Evolutionary conservation across 2,329 filamentous ascomycete species (phyloP).

Genomic region (Colletotrichum sp.): DNA sequence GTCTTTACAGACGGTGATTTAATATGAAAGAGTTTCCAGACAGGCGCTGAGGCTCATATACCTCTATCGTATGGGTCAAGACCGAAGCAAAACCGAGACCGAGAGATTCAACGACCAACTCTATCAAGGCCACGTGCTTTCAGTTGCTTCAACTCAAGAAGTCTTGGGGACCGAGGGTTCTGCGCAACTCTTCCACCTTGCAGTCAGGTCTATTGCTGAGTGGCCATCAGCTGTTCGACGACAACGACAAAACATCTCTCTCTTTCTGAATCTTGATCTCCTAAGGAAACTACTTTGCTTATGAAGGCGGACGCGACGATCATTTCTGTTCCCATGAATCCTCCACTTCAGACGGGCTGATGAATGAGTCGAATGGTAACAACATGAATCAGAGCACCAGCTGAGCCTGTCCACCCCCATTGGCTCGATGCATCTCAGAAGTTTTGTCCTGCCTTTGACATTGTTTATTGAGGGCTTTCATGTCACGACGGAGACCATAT

Average conservation of each 20-base stretch:
- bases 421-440: not conserved
- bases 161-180: not conserved
- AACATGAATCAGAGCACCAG: not conserved
- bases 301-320: rapidly evolving
- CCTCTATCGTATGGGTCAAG: not conserved
- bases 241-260: not conserved
- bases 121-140: not conserved
- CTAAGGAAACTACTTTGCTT: not conserved
- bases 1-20: not conserved
- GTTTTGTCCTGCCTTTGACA: not conserved
- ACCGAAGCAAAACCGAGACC: not conserved
- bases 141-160: not conserved
- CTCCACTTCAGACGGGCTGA: not conserved
- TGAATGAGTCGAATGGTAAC: not conserved
- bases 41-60: not conserved
- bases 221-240: not conserved
- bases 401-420: not conserved
- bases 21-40: not conserved
- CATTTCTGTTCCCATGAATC: rapidly evolving
- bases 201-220: not conserved
- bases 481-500: not conserved
- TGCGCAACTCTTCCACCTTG: not conserved
- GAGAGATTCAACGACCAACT: not conserved
- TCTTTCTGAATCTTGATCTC: not conserved
- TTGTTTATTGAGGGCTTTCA: not conserved